Percentiles rank a stretch among this genome's conserved stretches.
These are phyloP conservation scores for Xylaria flabelliformis DNA, from an alignment of 495 filamentous ascomycete genomes.

Conservation along the genomic window DNA sequence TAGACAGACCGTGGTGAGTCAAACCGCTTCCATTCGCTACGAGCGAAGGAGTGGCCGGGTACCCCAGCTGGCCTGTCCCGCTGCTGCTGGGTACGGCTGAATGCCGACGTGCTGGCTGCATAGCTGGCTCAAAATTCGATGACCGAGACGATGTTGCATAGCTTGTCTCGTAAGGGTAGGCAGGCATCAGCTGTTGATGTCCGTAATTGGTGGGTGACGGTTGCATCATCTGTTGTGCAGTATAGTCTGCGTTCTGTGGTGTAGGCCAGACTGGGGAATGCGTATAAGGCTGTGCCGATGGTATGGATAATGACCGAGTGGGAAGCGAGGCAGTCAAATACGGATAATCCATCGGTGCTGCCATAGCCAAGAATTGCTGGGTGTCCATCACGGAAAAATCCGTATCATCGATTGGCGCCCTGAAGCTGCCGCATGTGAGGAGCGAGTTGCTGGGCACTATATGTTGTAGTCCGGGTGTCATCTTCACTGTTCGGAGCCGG, in stretches of 20 bases:
- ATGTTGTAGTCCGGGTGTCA: background rate
- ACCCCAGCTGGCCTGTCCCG: background rate
- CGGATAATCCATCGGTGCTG: background rate
- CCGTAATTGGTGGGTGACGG: background rate
- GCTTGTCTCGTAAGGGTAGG: background rate
- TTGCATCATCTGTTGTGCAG: background rate
- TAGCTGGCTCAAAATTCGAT: background rate
- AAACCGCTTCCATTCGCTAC: constrained; percentile 24
- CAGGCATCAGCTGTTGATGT: background rate
- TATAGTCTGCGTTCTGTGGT: background rate
- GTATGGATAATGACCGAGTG: background rate
- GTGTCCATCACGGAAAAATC: background rate
- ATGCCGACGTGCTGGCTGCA: background rate
- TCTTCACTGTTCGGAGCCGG: constrained; percentile 46
- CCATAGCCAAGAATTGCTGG: background rate
- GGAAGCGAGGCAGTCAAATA: background rate
- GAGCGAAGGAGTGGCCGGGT: constrained; percentile 8
- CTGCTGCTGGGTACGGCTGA: background rate
- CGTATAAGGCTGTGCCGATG: background rate
- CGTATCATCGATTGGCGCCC: constrained; percentile 67
- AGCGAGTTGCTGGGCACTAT: constrained; percentile 65
- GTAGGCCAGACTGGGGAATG: background rate
- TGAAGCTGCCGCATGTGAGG: constrained; percentile 72
- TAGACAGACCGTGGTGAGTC: constrained; percentile 16
- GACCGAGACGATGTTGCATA: background rate